Percentiles rank a stretch among this genome's conserved stretches.
These are phyloP conservation scores for Monosporascus sp. DNA, from an alignment of 2,329 filamentous ascomycete species.

Conservation along the genomic window DNA sequence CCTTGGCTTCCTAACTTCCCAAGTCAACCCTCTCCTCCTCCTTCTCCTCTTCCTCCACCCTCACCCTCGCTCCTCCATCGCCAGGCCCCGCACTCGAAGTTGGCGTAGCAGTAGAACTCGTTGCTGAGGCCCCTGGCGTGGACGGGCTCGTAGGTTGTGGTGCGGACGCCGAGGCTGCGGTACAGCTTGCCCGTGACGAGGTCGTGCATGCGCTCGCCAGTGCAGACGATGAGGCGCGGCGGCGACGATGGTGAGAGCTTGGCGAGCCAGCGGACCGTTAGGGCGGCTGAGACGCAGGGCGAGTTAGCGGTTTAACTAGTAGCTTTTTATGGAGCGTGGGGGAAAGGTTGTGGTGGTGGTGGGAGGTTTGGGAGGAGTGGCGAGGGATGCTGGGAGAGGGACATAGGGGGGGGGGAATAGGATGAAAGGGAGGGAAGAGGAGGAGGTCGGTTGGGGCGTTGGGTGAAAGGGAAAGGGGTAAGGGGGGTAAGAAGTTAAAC, in stretches of 20 bases:
- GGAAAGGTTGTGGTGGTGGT: background rate
- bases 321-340: background rate
- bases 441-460: background rate
- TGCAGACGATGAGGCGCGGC: slow-evolving; percentile 58
- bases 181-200: slow-evolving; percentile 62
- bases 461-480: too few relatives aligned
- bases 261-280: slow-evolving; percentile 70
- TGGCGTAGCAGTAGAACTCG: slow-evolving; percentile 75
- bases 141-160: slow-evolving; percentile 62
- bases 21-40: too few relatives aligned
- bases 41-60: background rate
- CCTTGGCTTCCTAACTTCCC: too few relatives aligned
- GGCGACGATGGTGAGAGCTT: slow-evolving; percentile 30
- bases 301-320: slow-evolving; percentile 2
- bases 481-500: too few relatives aligned
- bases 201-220: slow-evolving; percentile 68
- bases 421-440: background rate
- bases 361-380: background rate
- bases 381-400: too few relatives aligned
- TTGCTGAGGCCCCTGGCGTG: slow-evolving; percentile 74
- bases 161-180: slow-evolving; percentile 51
- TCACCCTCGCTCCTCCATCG: slow-evolving; percentile 22
- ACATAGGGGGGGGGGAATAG: background rate
- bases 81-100: slow-evolving; percentile 61
- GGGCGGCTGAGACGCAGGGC: slow-evolving; percentile 45